Percentiles rank a stretch among this genome's conserved stretches.
phyloP scores from a whole-genome alignment of 2,329 filamentous ascomycete genomes.

The Xylariaceae sp. region DNA sequence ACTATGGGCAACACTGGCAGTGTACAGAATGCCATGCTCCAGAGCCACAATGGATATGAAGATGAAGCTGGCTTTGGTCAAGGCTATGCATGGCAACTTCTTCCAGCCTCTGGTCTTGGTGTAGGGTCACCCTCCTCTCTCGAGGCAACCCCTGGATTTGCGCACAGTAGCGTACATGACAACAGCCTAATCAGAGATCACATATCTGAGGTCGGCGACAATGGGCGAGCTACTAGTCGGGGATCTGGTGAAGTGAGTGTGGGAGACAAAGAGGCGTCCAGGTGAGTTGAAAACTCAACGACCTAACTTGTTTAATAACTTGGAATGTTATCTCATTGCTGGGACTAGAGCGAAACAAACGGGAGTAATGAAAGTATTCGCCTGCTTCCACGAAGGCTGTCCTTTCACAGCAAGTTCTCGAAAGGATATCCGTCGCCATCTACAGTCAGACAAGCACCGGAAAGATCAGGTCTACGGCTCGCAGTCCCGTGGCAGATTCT shows the following conservation, averaged over 20 bases:
- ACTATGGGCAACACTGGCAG: background rate
- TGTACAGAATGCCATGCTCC: background rate
- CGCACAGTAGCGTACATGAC: too few species aligned
- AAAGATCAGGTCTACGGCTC: background rate
- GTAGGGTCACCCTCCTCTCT: too few species aligned
- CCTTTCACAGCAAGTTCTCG: background rate
- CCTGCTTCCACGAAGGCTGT: background rate
- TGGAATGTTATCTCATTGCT: too few species aligned
- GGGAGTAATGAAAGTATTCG: background rate
- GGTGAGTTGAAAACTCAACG: too few species aligned
- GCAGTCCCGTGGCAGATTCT: background rate
- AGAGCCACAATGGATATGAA: background rate
- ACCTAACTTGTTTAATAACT: too few species aligned
- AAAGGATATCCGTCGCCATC: background rate
- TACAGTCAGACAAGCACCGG: background rate
- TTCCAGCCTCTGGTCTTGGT: background rate
- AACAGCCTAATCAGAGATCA: too few species aligned
- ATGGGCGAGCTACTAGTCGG: too few species aligned
- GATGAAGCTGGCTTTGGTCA: too few species aligned
- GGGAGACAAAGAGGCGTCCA: too few species aligned
- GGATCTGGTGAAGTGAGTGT: too few species aligned
- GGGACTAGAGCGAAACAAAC: background rate
- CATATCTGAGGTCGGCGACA: too few species aligned
- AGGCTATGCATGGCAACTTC: background rate
- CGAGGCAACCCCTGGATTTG: too few species aligned